Percentiles rank a stretch among this genome's conserved stretches.
These are phyloP conservation scores for Trichosanthes truncata DNA, from an alignment of 306 rosid species.

Conservation along the genomic window DNA sequence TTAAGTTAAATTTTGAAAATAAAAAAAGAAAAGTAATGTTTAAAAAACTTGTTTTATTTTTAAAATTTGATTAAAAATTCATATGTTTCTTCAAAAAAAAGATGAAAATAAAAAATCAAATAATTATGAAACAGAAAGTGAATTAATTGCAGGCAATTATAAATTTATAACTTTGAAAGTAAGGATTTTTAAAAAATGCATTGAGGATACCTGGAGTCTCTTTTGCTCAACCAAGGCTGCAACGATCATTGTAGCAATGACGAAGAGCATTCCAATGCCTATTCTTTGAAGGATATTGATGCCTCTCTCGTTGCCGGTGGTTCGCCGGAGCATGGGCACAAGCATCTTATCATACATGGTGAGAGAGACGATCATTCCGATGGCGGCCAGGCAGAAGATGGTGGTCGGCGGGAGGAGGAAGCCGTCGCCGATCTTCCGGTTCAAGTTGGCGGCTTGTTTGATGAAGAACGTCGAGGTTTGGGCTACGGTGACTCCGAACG, in stretches of 20 bases:
- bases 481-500: slow-evolving; percentile 59
- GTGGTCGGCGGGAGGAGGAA: slow-evolving; percentile 48
- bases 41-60: no score
- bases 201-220: slow-evolving; percentile 11
- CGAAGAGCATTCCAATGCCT: slow-evolving; percentile 43
- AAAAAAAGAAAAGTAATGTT: no score
- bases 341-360: slow-evolving; percentile 43
- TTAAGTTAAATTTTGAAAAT: no score
- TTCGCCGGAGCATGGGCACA: slow-evolving; percentile 34
- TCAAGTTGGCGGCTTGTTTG: slow-evolving; percentile 35
- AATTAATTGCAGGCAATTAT: no score
- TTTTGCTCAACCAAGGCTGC: slow-evolving; percentile 40
- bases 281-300: slow-evolving; percentile 49
- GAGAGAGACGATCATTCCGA: slow-evolving; percentile 39
- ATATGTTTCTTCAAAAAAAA: no score
- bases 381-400: slow-evolving; percentile 26
- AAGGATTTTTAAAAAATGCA: no score
- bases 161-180: no score
- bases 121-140: no score
- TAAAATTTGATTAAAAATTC: no score
- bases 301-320: slow-evolving; percentile 49
- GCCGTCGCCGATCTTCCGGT: slow-evolving; percentile 25
- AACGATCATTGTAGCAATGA: slow-evolving; percentile 31
- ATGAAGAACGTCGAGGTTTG: slow-evolving; percentile 54
- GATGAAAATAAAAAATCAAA: no score